Evolutionary conservation across 2,329 filamentous ascomycete species (phyloP).

Genomic region (Ophiostoma sp.): DNA sequence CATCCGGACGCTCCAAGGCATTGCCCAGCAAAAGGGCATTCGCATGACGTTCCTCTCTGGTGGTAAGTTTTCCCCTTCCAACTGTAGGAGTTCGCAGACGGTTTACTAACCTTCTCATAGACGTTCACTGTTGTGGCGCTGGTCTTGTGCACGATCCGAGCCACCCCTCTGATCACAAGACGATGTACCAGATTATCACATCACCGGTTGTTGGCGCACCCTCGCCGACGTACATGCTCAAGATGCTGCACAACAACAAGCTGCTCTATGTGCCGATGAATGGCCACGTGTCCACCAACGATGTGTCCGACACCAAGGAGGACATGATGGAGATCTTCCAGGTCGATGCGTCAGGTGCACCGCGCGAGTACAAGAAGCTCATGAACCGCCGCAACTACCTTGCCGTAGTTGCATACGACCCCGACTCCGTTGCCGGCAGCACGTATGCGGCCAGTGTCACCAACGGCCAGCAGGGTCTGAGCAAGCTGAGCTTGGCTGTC

Average conservation of each 20-base stretch:
- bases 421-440: constrained; percentile 56
- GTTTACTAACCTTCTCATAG: constrained; percentile 29
- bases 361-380: constrained; percentile 78
- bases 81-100: constrained; percentile 29
- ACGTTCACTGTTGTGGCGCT: constrained; percentile 85
- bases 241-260: constrained; percentile 93
- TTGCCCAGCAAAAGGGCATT: constrained; percentile 88
- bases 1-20: constrained; percentile 90
- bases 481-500: constrained; percentile 77
- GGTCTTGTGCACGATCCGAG: constrained; percentile 90
- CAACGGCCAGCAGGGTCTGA: constrained; percentile 40
- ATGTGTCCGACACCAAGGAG: constrained; percentile 88
- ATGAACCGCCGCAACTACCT: constrained; percentile 94
- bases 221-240: constrained; percentile 77
- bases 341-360: constrained; percentile 77
- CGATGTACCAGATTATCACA: constrained; percentile 94
- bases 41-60: constrained; percentile 97
- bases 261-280: constrained; percentile 86
- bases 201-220: constrained; percentile 89
- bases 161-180: constrained; percentile 90
- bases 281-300: constrained; percentile 67
- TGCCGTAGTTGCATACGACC: constrained; percentile 89
- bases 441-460: constrained; percentile 32
- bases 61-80: constrained; percentile 44
- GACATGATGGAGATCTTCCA: constrained; percentile 99